Evolutionary conservation across 2,329 filamentous ascomycete species (phyloP).

Genomic region (Aspergillus brunneoviolaceus): DNA sequence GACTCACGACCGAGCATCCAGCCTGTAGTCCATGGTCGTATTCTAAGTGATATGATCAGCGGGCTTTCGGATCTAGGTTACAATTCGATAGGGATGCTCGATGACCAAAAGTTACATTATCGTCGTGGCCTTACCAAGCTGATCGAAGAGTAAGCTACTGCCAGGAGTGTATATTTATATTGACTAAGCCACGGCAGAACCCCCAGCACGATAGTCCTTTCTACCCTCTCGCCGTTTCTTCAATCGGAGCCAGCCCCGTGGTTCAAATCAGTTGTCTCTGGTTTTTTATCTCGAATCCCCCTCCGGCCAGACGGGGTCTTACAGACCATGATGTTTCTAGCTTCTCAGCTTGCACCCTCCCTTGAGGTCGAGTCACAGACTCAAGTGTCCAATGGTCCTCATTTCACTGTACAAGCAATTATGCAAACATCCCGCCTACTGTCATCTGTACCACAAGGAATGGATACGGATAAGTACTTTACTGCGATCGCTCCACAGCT

Average conservation of each 20-base stretch:
- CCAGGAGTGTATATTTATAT: conserved; percentile 14
- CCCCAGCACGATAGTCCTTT: conserved; percentile 35
- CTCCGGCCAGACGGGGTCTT: conserved; percentile 42
- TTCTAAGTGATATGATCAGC: conserved; percentile 44
- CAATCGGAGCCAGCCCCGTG: conserved; percentile 36
- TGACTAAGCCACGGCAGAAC: conserved; percentile 32
- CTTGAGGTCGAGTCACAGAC: conserved; percentile 36
- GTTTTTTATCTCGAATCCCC: conserved; percentile 39
- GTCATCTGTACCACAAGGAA: conserved; percentile 42
- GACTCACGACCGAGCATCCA: conserved; percentile 39
- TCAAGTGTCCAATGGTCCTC: conserved; percentile 34
- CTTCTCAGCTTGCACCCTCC: conserved; percentile 43
- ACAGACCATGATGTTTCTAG: conserved; percentile 44
- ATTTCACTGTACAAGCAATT: conserved; percentile 45
- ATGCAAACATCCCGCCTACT: conserved; percentile 46
- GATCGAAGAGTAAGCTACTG: conserved; percentile 31
- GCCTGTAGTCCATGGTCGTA: conserved; percentile 38
- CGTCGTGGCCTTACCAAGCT: conserved; percentile 28
- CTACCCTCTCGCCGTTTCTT: conserved; percentile 40
- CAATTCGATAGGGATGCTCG: conserved; percentile 29
- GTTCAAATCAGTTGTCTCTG: conserved; percentile 41
- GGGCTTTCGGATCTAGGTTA: conserved; percentile 40
- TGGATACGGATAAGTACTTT: conserved; percentile 39
- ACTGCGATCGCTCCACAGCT: conserved; percentile 41
- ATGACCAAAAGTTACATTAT: conserved; percentile 21